phyloP scores from a whole-genome alignment of 371 early-diverging fungal genomes.

The Polyrhizophydium stewartii region DNA sequence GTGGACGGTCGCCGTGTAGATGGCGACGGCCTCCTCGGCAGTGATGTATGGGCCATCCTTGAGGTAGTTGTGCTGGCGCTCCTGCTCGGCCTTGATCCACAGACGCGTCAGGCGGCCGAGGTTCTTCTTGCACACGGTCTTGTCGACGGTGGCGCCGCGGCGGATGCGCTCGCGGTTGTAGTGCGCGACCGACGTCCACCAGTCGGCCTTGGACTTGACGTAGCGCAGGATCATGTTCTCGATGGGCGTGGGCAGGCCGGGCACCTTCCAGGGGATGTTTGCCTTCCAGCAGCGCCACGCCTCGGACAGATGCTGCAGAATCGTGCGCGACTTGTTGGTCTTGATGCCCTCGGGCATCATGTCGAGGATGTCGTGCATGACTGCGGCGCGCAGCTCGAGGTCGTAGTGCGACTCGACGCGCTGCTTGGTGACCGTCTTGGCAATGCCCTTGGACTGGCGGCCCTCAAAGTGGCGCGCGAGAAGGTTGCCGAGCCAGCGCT shows the following conservation, averaged over 20 bases:
- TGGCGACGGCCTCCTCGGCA: constrained; percentile 96
- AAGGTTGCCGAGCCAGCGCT: constrained; percentile 97
- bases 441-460: constrained; percentile 93
- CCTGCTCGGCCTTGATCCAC: constrained; percentile 98
- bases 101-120: constrained; percentile 97
- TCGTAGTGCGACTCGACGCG: constrained; percentile 98
- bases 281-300: constrained; percentile 99
- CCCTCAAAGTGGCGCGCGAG: constrained; percentile 98
- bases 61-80: constrained; percentile 97
- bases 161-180: constrained; percentile 98
- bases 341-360: constrained; percentile 98
- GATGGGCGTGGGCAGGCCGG: constrained; percentile 94
- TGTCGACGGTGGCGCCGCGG: constrained; percentile 98
- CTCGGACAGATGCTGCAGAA: constrained; percentile 96
- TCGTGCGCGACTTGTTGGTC: constrained; percentile 91
- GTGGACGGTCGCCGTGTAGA: constrained; percentile 95
- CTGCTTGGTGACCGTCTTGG: constrained; percentile 98
- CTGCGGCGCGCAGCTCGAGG: constrained; percentile 93
- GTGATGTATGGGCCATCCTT: constrained; percentile 98
- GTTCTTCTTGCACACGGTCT: constrained; percentile 91
- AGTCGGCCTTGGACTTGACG: constrained; percentile 97
- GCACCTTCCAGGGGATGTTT: constrained; percentile 98
- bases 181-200: constrained; percentile 98
- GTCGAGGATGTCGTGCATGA: constrained; percentile 95
- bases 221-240: constrained; percentile 98